Percentiles rank a stretch among this genome's conserved stretches.
Conservation (phyloP, 2,329 filamentous ascomycete species). For the Davidsoniella eucalypti region DNA sequence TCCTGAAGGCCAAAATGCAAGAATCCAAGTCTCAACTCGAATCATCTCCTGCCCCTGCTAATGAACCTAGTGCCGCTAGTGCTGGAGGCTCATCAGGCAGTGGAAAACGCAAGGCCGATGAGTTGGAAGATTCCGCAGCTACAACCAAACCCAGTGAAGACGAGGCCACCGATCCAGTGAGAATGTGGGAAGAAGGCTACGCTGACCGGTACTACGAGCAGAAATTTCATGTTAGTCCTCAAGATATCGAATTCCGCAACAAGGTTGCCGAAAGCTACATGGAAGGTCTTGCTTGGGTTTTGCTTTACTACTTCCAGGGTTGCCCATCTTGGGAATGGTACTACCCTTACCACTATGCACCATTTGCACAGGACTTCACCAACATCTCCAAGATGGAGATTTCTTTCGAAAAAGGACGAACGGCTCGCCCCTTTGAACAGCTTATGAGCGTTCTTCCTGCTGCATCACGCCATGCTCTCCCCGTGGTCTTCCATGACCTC, state of each 20-base stretch:
- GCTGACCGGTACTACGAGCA: constrained; percentile 92
- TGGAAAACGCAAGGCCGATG: constrained; percentile 58
- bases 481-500: constrained; percentile 70
- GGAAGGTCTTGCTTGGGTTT: constrained; percentile 86
- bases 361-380: constrained; percentile 89
- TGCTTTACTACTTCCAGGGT: constrained; percentile 94
- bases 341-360: constrained; percentile 95
- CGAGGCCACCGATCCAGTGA: constrained; percentile 61
- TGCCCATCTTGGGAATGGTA: constrained; percentile 99
- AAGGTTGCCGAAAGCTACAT: constrained; percentile 84
- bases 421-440: constrained; percentile 88
- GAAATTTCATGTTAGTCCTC: constrained; percentile 74
- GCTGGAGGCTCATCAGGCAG: background rate
- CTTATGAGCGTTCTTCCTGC: constrained; percentile 95
- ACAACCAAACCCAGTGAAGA: constrained; percentile 41
- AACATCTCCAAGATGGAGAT: constrained; percentile 66
- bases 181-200: constrained; percentile 91
- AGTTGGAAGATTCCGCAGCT: constrained; percentile 36
- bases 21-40: constrained; percentile 16
- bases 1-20: constrained; percentile 66
- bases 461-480: constrained; percentile 80
- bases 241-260: constrained; percentile 72
- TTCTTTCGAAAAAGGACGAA: constrained; percentile 65
- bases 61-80: background rate
- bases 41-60: background rate